phyloP scores from a whole-genome alignment of 345 rosid species.

The Aquilaria malaccensis region DNA sequence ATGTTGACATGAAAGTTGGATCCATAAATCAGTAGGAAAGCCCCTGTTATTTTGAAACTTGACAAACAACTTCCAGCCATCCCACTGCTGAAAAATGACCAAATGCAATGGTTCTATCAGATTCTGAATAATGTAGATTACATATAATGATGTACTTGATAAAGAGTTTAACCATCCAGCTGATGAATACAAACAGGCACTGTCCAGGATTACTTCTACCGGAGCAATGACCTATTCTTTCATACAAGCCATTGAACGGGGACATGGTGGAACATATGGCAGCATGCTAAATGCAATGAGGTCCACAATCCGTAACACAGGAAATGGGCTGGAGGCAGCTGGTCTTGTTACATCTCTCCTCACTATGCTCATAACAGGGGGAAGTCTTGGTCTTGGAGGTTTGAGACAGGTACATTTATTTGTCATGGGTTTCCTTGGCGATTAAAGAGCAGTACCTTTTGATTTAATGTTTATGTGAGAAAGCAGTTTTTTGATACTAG shows the following conservation, averaged over 20 bases:
- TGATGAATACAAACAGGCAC: conserved; percentile 36
- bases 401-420: conserved; percentile 34
- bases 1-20: no score
- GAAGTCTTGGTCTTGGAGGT: conserved; percentile 14
- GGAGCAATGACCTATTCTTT: conserved; percentile 97
- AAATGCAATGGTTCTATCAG: no score
- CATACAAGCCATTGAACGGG: conserved; percentile 77
- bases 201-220: conserved; percentile 60
- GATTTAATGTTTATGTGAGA: background rate
- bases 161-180: conserved; percentile 1
- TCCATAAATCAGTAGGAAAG: no score
- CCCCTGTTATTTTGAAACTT: no score
- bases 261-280: conserved; percentile 64
- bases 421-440: background rate
- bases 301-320: conserved; percentile 45
- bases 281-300: conserved; percentile 67
- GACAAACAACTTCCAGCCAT: no score
- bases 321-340: conserved; percentile 16
- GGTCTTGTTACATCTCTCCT: conserved; percentile 54
- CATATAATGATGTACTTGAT: background rate
- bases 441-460: background rate
- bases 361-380: conserved; percentile 45
- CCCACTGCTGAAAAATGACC: no score
- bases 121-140: no score
- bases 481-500: background rate